A percentile compares a stretch with the other conserved stretches of the same genome.
These are phyloP conservation scores for Hevea brasiliensis DNA, from an alignment of 345 rosid genomes.

Conservation along the genomic window DNA sequence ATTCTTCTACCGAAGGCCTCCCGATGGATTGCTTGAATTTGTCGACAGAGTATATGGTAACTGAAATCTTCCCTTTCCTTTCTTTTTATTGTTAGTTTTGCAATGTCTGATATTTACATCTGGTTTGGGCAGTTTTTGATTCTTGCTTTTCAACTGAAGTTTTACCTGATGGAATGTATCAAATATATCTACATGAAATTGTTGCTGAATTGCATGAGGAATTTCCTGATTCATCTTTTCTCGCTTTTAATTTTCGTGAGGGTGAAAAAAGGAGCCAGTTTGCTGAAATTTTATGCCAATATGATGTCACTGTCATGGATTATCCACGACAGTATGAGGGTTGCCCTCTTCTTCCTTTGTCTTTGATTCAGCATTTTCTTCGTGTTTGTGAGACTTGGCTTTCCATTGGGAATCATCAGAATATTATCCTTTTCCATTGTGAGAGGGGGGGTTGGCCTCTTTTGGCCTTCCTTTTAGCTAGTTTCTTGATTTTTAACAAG, in stretches of 20 bases:
- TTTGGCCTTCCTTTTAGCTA: conserved; percentile 77
- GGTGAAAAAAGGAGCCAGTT: conserved; percentile 79
- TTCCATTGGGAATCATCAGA: conserved; percentile 63
- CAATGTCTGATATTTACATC: not conserved
- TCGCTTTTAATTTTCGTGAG: conserved; percentile 87
- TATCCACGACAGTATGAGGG: conserved; percentile 95
- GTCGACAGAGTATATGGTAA: conserved; percentile 96
- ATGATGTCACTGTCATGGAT: conserved; percentile 84
- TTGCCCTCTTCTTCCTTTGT: conserved; percentile 83
- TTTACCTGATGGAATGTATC: conserved; percentile 62
- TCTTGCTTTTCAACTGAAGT: conserved; percentile 95
- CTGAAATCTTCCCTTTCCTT: not conserved
- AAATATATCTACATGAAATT: conserved; percentile 69
- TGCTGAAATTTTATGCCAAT: conserved; percentile 64
- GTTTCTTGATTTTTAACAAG: conserved; percentile 80
- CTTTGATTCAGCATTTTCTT: conserved; percentile 87
- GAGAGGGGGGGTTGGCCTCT: conserved; percentile 99
- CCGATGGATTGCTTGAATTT: conserved; percentile 94
- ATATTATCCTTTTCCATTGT: conserved; percentile 80
- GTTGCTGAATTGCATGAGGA: conserved; percentile 75
- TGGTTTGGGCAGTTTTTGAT: conserved; percentile 70
- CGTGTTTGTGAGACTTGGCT: conserved; percentile 90
- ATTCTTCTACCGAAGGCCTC: conserved; percentile 89
- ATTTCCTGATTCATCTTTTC: conserved; percentile 73
- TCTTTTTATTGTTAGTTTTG: not conserved